These are phyloP conservation scores for Alisma plantagoaquatica DNA, from an alignment of 106 monocot species.

Conservation along the genomic window DNA sequence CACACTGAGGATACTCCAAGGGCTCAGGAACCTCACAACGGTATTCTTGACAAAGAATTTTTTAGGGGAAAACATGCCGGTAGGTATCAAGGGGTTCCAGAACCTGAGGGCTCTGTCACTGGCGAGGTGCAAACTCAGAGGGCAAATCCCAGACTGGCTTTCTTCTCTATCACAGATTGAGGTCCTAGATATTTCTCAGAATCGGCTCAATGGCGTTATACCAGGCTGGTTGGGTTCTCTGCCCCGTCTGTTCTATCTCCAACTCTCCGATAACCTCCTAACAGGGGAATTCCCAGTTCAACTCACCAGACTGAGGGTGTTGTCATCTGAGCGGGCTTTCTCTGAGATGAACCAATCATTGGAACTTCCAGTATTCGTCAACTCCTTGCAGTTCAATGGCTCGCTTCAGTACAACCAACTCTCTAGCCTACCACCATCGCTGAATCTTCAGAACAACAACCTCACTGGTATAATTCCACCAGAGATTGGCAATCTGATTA, in stretches of 20 bases:
- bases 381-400: neutral
- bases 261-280: constrained; percentile 25
- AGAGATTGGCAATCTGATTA: constrained; percentile 22
- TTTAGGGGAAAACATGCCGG: constrained; percentile 16
- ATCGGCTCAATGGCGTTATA: constrained; percentile 21
- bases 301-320: constrained; percentile 11
- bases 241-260: constrained; percentile 25
- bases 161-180: constrained; percentile 19
- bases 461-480: constrained; percentile 23
- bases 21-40: constrained; percentile 22
- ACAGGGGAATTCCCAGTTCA: constrained; percentile 20
- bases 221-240: constrained; percentile 22
- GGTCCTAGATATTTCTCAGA: constrained; percentile 22
- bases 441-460: constrained; percentile 22
- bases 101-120: constrained; percentile 22
- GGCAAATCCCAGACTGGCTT: constrained; percentile 27
- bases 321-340: constrained; percentile 12
- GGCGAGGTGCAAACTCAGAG: constrained; percentile 8
- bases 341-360: constrained; percentile 11
- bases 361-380: constrained; percentile 18
- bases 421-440: constrained; percentile 14
- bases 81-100: constrained; percentile 7
- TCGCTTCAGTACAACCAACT: constrained; percentile 21
- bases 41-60: constrained; percentile 20
- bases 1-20: constrained; percentile 17